Evolutionary conservation across 2,329 filamentous ascomycete genomes (phyloP), one percentile per base, ranked within the genome.

Genomic region (Purpureocillium takamizusanense): DNA sequence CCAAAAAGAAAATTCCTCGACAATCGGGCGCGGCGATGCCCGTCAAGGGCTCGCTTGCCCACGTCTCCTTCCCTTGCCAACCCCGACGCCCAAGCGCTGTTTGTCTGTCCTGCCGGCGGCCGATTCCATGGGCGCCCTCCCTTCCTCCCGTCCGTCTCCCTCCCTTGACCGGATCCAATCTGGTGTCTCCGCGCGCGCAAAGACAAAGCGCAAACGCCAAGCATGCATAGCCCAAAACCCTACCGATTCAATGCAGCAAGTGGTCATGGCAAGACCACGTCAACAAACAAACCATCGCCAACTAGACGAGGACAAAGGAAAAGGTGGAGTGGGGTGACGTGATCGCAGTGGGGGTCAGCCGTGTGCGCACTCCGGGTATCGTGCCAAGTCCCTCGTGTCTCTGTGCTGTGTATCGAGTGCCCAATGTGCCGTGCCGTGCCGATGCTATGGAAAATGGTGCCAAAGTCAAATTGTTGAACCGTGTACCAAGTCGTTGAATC

Each of bases 301-400:
- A 42, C 13, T 10, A 38, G 21, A 41, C 11, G 16, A 46, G 39
- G 41, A 44, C 33, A 38, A 51, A 50, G 45, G 44, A 48, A 54
- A 56, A 46, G 36, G 50, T 53, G 53, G 59, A 60, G 60, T 62
- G 59, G 59, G 60, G 54, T 57, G 56, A 59, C 53, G 47, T 55
- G 47, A 53, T 54, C 47, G 51, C 47, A 43, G 51, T 18, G 40
- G 48, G 50, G 49, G 51, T 50, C 49, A 53, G 46, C 51, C 53
- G 51, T 51, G 36, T 48, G 48, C 55, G 59, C 57, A 59, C 58
- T 62, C 60, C 58, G 60, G 60, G 60, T 63, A 63, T 63, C 60
- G 55, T 56, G 46, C 47, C 55, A 32, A 44, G 35, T 43, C 52
- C 56, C 53, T 53, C 43, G 57, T 59, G 56, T 25, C 55, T 54